Percentiles rank a stretch among this genome's conserved stretches.
phyloP scores from a whole-genome alignment of 805 yeast genomes.

The Yueomyces sinensis region DNA sequence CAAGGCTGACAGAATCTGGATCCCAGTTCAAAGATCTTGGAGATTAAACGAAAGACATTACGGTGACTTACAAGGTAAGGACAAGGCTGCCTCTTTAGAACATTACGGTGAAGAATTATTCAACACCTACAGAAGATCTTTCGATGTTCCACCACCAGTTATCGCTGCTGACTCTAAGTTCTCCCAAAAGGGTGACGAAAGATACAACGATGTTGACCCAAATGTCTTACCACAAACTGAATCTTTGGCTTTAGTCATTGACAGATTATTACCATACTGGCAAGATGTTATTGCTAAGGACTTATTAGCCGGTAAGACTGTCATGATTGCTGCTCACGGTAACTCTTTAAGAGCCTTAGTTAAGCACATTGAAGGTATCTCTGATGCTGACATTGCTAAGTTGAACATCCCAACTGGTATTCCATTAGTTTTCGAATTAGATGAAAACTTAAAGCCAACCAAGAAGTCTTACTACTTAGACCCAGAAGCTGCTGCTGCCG shows the following conservation, averaged over 20 bases:
- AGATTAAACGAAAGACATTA: conserved; percentile 98
- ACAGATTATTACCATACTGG: conserved; percentile 95
- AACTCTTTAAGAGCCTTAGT: conserved; percentile 95
- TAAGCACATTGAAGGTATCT: conserved; percentile 86
- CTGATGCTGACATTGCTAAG: conserved; percentile 84
- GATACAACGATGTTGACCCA: conserved; percentile 78
- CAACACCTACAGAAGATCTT: conserved; percentile 96
- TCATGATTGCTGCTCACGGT: conserved; percentile 92
- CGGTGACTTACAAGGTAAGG: conserved; percentile 98
- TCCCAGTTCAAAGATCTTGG: conserved; percentile 92
- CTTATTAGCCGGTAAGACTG: conserved; percentile 78
- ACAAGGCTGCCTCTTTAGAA: conserved; percentile 86
- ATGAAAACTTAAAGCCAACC: conserved; percentile 71
- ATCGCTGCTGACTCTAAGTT: conserved; percentile 66
- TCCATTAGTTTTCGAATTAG: conserved; percentile 93
- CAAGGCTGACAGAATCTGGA: conserved; percentile 75
- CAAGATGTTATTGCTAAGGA: conserved; percentile 81
- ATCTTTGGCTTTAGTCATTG: conserved; percentile 87
- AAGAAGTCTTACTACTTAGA: conserved; percentile 94
- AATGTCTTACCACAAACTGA: conserved; percentile 85
- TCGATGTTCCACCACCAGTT: conserved; percentile 90
- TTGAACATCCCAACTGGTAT: conserved; percentile 98
- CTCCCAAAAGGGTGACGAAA: conserved; percentile 75
- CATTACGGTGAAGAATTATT: conserved; percentile 84
- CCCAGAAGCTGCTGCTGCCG: conserved; percentile 99